Percentiles rank a stretch among this genome's conserved stretches.
phyloP scores from a whole-genome alignment of 2,329 filamentous ascomycete species.

The Cordyceps cateniannulata region DNA sequence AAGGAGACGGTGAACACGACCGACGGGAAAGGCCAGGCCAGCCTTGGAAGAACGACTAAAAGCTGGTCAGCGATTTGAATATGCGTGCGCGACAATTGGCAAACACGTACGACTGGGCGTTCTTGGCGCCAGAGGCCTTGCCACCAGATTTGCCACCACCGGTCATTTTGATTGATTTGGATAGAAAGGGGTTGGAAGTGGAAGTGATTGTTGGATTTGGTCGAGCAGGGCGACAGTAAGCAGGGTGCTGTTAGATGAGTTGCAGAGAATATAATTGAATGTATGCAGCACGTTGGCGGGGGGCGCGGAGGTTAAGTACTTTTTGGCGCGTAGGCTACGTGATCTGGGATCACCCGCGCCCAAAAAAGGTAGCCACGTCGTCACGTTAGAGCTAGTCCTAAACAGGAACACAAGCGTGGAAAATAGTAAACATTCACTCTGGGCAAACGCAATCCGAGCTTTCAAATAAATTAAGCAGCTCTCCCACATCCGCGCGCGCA shows the following conservation, averaged over 20 bases:
- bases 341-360: conserved; percentile 44
- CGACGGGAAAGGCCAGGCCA: conserved; percentile 96
- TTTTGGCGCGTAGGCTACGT: conserved; percentile 40
- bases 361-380: conserved; percentile 18
- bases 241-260: conserved; percentile 22
- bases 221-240: conserved; percentile 14
- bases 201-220: conserved; percentile 12
- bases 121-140: conserved; percentile 99
- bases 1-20: conserved; percentile 97
- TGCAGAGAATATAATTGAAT: conserved; percentile 33
- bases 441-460: background rate
- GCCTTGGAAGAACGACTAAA: conserved; percentile 95
- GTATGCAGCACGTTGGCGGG: conserved; percentile 35
- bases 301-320: conserved; percentile 49
- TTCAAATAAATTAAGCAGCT: conserved; percentile 9
- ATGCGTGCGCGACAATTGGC: background rate
- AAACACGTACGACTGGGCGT: conserved; percentile 88
- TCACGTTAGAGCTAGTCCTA: conserved; percentile 25
- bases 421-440: conserved; percentile 21
- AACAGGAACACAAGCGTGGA: conserved; percentile 26
- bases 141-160: conserved; percentile 99
- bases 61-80: background rate
- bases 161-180: conserved; percentile 80
- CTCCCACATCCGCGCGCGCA: background rate
- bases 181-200: conserved; percentile 24